A percentile compares a stretch with the other conserved stretches of the same genome.
These are phyloP conservation scores for Exophiala spinifera DNA, from an alignment of 2,329 filamentous ascomycete genomes.

Conservation along the genomic window DNA sequence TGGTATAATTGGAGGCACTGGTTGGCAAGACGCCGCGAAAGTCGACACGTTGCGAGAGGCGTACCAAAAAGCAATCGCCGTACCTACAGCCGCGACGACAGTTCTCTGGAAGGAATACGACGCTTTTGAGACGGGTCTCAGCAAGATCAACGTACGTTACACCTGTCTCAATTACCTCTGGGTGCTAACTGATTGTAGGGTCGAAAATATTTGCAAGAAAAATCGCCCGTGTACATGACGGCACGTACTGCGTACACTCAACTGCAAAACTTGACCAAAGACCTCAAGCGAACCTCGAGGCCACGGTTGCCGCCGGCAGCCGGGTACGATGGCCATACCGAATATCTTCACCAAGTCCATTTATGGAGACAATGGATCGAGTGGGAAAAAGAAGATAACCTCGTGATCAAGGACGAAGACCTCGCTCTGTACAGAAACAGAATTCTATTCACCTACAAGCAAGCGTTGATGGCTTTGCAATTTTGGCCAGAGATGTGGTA, in stretches of 20 bases:
- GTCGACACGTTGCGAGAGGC: slow-evolving; percentile 90
- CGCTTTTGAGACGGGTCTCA: slow-evolving; percentile 88
- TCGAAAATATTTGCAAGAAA: slow-evolving; percentile 90
- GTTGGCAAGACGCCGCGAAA: slow-evolving; percentile 97
- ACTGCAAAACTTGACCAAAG: slow-evolving; percentile 80
- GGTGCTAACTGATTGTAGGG: slow-evolving; percentile 54
- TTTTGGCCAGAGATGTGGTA: slow-evolving; percentile 98
- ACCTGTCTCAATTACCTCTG: background rate
- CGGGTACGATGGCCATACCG: slow-evolving; percentile 81
- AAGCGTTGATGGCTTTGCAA: slow-evolving; percentile 85
- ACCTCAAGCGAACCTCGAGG: slow-evolving; percentile 71
- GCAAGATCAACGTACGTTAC: slow-evolving; percentile 76
- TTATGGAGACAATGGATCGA: slow-evolving; percentile 92
- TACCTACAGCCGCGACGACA: slow-evolving; percentile 81
- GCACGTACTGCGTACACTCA: slow-evolving; percentile 86
- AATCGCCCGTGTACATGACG: slow-evolving; percentile 91
- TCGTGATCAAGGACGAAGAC: slow-evolving; percentile 83
- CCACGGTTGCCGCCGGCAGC: slow-evolving; percentile 77
- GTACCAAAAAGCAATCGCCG: slow-evolving; percentile 83
- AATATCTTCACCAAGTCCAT: slow-evolving; percentile 78
- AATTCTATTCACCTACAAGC: slow-evolving; percentile 86
- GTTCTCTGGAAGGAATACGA: slow-evolving; percentile 96
- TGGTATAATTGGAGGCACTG: slow-evolving; percentile 76
- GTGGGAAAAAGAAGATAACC: slow-evolving; percentile 91
- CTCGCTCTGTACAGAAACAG: slow-evolving; percentile 69